phyloP scores from a whole-genome alignment of 495 filamentous ascomycete genomes.

The Neurospora sp. region DNA sequence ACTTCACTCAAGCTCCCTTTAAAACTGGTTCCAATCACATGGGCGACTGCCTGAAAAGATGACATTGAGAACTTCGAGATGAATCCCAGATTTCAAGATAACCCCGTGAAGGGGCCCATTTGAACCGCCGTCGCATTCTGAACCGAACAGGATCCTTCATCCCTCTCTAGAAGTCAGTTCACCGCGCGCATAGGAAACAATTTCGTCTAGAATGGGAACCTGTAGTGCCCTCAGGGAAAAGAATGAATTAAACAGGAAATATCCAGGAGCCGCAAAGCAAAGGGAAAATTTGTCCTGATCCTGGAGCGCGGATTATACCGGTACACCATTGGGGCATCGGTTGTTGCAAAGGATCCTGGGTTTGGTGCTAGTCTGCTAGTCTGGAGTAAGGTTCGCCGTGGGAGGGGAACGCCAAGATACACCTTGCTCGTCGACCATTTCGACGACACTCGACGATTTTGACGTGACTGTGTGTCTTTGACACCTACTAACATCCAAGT shows the following conservation, averaged over 20 bases:
- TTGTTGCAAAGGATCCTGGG: neutral
- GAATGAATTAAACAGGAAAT: no score
- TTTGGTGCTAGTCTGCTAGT: neutral
- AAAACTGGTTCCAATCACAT: no score
- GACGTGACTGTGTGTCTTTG: neutral
- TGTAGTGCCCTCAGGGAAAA: no score
- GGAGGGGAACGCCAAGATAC: neutral
- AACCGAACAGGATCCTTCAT: neutral
- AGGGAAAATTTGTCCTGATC: neutral
- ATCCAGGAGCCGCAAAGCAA: neutral
- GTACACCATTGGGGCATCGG: neutral
- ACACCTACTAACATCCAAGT: neutral
- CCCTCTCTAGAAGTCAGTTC: neutral
- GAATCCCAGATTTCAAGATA: no score
- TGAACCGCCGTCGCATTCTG: neutral
- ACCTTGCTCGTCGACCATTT: neutral
- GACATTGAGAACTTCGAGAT: no score
- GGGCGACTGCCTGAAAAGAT: no score
- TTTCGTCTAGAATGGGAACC: no score
- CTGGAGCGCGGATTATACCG: neutral
- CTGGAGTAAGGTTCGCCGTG: neutral
- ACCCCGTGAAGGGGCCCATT: neutral
- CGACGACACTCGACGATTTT: neutral
- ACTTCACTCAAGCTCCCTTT: neutral
- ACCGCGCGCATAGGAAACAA: neutral